Percentiles rank a stretch among this genome's conserved stretches.
phyloP scores from a whole-genome alignment of 768 basidiomycete genomes.

The Xerocomus potaroensis region DNA sequence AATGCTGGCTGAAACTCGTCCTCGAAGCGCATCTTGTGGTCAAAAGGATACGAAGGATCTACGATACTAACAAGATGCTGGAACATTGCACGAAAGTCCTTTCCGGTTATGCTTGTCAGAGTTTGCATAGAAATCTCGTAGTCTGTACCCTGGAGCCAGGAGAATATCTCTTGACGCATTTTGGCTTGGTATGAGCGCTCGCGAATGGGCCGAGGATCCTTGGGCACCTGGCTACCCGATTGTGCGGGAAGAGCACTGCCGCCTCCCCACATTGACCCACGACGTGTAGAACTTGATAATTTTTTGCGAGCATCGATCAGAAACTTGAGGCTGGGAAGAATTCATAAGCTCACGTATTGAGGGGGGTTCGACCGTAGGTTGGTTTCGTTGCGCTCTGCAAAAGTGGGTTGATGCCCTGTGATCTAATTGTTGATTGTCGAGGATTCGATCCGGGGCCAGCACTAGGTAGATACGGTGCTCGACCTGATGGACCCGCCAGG shows the following conservation, averaged over 20 bases:
- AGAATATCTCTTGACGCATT: constrained; percentile 73
- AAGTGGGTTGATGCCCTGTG: constrained; percentile 65
- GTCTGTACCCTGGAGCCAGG: constrained; percentile 61
- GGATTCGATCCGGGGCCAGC: constrained; percentile 46
- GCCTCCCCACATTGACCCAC: constrained; percentile 72
- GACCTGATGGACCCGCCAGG: constrained; percentile 68
- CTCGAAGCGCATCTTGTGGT: constrained; percentile 56
- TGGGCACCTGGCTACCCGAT: constrained; percentile 52
- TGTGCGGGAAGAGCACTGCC: constrained; percentile 42
- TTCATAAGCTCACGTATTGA: constrained; percentile 48
- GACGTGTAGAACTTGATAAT: constrained; percentile 55
- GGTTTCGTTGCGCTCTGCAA: constrained; percentile 67
- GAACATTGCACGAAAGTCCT: constrained; percentile 85
- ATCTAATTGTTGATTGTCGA: constrained; percentile 64
- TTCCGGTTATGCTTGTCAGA: constrained; percentile 73
- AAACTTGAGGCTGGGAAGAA: constrained; percentile 1
- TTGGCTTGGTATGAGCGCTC: constrained; percentile 68
- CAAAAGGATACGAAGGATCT: constrained; percentile 65
- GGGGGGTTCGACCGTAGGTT: constrained; percentile 67
- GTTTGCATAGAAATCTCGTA: constrained; percentile 67
- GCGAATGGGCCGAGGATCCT: constrained; percentile 76
- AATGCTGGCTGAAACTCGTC: constrained; percentile 80
- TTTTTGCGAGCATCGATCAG: constrained; percentile 5
- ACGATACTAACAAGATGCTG: constrained; percentile 67
- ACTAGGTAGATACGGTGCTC: constrained; percentile 46